A percentile compares a stretch with the other conserved stretches of the same genome.
These are phyloP conservation scores for Sextonia rubra DNA, from an alignment of 164 flowering plant species.

Conservation along the genomic window DNA sequence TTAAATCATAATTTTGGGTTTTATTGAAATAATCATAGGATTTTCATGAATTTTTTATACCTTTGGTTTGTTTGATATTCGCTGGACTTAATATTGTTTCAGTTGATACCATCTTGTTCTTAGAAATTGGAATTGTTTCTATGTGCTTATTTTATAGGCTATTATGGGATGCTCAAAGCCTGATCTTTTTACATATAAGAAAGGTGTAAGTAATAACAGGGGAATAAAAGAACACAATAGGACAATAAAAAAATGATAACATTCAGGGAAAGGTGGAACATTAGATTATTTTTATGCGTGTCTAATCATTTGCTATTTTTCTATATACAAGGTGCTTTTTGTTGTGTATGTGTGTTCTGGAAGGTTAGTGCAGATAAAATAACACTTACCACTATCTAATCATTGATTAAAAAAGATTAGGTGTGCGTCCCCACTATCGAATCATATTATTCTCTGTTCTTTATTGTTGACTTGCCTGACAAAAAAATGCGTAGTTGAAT, in stretches of 20 bases:
- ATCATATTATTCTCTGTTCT: no score
- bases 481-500: no score
- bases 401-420: neutral
- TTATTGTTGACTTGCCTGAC: no score
- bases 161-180: neutral
- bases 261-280: slow-evolving; percentile 2
- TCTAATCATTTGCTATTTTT: neutral
- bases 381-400: neutral
- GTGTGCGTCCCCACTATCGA: no score
- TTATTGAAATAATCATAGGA: no score
- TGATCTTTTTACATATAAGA: neutral
- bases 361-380: neutral
- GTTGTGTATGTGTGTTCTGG: neutral
- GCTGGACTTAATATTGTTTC: no score
- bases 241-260: neutral
- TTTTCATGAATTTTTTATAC: no score
- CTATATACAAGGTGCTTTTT: neutral
- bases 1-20: no score
- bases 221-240: neutral
- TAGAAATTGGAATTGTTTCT: neutral
- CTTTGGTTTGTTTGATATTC: no score
- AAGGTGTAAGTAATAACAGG: neutral
- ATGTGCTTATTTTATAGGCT: neutral
- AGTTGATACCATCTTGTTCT: no score
- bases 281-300: neutral